Percentiles rank a stretch among this genome's conserved stretches.
phyloP scores from a whole-genome alignment of 805 yeast species.

The Wickerhamomyces hampshirensis region DNA sequence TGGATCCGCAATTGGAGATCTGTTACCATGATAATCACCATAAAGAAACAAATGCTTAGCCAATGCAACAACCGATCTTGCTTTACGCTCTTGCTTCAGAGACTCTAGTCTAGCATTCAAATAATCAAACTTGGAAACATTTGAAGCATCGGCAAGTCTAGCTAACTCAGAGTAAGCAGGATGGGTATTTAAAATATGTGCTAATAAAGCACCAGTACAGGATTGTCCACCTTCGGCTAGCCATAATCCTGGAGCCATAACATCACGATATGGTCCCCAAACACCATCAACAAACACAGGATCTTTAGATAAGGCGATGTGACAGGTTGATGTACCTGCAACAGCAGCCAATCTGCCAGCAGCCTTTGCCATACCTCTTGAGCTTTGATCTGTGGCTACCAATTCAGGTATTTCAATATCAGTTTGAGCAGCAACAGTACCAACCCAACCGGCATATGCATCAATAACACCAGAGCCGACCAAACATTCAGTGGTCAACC shows the following conservation, averaged over 20 bases:
- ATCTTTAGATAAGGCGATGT: constrained; percentile 77
- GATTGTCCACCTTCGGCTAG: constrained; percentile 99
- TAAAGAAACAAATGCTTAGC: constrained; percentile 86
- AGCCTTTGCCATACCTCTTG: constrained; percentile 49
- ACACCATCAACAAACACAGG: constrained; percentile 93
- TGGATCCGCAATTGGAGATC: constrained; percentile 97
- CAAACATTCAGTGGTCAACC: constrained; percentile 70
- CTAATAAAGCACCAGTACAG: constrained; percentile 91
- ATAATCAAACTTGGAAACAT: constrained; percentile 74
- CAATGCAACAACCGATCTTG: constrained; percentile 71
- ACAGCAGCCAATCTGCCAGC: constrained; percentile 93
- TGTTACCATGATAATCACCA: constrained; percentile 95
- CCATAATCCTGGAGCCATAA: constrained; percentile 87
- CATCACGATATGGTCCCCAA: constrained; percentile 98
- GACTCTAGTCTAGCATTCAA: constrained; percentile 72
- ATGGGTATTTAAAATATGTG: constrained; percentile 82
- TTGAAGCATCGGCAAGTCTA: constrained; percentile 60
- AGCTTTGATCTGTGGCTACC: constrained; percentile 43
- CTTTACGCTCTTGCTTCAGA: constrained; percentile 49
- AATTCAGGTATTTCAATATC: constrained; percentile 47
- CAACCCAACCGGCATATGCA: constrained; percentile 98
- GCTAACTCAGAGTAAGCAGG: constrained; percentile 79
- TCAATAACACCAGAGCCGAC: constrained; percentile 97
- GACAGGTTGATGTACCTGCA: constrained; percentile 98
- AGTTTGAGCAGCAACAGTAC: constrained; percentile 91